phyloP scores from a whole-genome alignment of 305 asterid species.

The Fraxinus nigra region DNA sequence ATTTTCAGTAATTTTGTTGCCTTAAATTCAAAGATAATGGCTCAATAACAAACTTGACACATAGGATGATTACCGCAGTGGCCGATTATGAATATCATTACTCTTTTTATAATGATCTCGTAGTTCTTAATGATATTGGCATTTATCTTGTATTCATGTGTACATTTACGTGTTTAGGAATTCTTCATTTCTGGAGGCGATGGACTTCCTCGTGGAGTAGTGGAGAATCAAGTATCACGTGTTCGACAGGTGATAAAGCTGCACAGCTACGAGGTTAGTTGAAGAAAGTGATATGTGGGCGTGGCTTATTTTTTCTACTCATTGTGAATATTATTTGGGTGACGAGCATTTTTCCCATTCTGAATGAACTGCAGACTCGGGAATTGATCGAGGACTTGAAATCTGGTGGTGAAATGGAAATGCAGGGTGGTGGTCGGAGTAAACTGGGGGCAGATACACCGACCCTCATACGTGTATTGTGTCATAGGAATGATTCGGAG shows the following conservation, averaged over 20 bases:
- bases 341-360: neutral
- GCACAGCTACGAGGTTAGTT: conserved; percentile 82
- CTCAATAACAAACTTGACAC: neutral
- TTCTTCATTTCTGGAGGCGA: conserved; percentile 98
- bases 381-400: conserved; percentile 85
- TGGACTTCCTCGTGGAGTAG: conserved; percentile 98
- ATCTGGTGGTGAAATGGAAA: conserved; percentile 73
- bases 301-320: neutral
- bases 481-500: conserved; percentile 90
- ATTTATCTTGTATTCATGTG: conserved; percentile 9
- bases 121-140: neutral
- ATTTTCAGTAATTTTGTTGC: neutral
- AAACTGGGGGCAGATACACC: conserved; percentile 80
- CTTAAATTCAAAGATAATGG: neutral
- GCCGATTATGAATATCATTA: neutral
- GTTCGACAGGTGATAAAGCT: conserved; percentile 75
- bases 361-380: conserved; percentile 59
- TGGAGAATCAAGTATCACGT: conserved; percentile 89
- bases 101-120: neutral
- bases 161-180: conserved; percentile 41
- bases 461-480: conserved; percentile 75
- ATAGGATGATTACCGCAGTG: neutral
- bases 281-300: neutral
- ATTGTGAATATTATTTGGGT: neutral
- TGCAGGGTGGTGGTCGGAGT: conserved; percentile 71